Evolutionary conservation across 2,329 filamentous ascomycete species (phyloP).

Genomic region (Shiraia bambusicola): DNA sequence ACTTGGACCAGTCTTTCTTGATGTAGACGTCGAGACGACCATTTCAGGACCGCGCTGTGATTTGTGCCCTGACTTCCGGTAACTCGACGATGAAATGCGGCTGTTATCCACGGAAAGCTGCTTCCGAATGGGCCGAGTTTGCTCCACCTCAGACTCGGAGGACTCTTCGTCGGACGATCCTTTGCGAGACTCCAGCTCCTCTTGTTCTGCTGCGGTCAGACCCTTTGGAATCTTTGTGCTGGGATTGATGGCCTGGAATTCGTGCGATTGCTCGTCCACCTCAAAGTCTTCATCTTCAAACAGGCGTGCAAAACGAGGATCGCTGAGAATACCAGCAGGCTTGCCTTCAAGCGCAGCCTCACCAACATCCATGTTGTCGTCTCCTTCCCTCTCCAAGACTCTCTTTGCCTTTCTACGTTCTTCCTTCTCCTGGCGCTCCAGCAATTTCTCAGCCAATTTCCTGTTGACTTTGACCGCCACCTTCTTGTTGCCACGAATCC

Average conservation of each 20-base stretch:
- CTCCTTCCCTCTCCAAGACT: conserved; percentile 61
- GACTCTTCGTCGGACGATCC: conserved; percentile 40
- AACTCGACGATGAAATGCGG: conserved; percentile 65
- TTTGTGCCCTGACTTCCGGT: conserved; percentile 59
- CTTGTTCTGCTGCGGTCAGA: conserved; percentile 62
- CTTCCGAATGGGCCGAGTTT: conserved; percentile 29
- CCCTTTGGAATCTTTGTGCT: conserved; percentile 65
- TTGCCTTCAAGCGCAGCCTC: conserved; percentile 51
- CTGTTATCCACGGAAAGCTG: conserved; percentile 35
- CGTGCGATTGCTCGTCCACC: conserved; percentile 84
- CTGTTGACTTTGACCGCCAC: conserved; percentile 88
- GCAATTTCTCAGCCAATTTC: conserved; percentile 62
- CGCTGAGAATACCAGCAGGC: conserved; percentile 62
- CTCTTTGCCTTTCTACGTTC: conserved; percentile 50
- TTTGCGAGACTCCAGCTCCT: conserved; percentile 51
- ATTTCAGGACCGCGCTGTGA: conserved; percentile 49
- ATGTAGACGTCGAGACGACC: conserved; percentile 55
- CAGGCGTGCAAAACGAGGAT: conserved; percentile 81
- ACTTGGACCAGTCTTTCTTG: conserved; percentile 42
- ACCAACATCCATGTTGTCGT: conserved; percentile 48
- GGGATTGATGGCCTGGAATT: conserved; percentile 87
- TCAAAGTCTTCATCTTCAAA: conserved; percentile 93
- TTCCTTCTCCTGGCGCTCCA: conserved; percentile 70
- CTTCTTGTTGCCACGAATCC: conserved; percentile 93
- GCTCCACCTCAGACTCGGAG: conserved; percentile 34